Conservation (phyloP, 345 rosid species). For the Clarkia xantiana region DNA sequence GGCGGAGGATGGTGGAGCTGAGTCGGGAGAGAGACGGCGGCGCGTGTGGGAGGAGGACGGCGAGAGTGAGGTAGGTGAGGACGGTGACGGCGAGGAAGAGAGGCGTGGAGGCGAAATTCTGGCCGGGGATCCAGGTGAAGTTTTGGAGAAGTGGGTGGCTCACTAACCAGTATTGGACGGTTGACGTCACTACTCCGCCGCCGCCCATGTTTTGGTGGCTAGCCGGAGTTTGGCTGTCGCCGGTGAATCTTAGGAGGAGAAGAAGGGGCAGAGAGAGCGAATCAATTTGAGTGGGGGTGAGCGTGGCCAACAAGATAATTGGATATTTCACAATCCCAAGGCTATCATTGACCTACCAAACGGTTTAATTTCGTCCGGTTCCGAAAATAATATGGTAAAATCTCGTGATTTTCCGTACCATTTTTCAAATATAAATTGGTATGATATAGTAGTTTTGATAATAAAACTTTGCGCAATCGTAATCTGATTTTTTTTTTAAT, state of each 20-base stretch:
- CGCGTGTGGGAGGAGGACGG: conserved; percentile 12
- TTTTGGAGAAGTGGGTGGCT: conserved; percentile 35
- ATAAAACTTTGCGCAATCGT: too few species aligned
- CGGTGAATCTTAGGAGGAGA: not conserved
- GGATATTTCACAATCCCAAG: too few species aligned
- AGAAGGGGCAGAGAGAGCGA: too few species aligned
- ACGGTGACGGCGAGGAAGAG: conserved; percentile 33
- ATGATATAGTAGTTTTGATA: too few species aligned
- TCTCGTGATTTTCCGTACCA: too few species aligned
- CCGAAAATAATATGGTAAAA: too few species aligned
- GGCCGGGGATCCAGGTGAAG: conserved; percentile 43
- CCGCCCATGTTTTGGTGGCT: conserved; percentile 5
- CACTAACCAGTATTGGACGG: conserved; percentile 37
- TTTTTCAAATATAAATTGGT: too few species aligned
- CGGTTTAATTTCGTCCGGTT: too few species aligned
- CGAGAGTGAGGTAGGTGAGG: conserved; percentile 28
- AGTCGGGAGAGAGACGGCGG: conserved; percentile 7
- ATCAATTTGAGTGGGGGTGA: too few species aligned
- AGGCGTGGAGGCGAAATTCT: conserved; percentile 45
- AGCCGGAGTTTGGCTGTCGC: not conserved
- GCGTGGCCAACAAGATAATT: too few species aligned
- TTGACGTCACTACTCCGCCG: conserved; percentile 10
- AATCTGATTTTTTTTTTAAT: too few species aligned
- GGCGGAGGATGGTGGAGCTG: conserved; percentile 33
- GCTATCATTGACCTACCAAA: too few species aligned